These are phyloP conservation scores for Rhinocladiella mackenziei DNA, from an alignment of 2,329 filamentous ascomycete species.

Conservation along the genomic window DNA sequence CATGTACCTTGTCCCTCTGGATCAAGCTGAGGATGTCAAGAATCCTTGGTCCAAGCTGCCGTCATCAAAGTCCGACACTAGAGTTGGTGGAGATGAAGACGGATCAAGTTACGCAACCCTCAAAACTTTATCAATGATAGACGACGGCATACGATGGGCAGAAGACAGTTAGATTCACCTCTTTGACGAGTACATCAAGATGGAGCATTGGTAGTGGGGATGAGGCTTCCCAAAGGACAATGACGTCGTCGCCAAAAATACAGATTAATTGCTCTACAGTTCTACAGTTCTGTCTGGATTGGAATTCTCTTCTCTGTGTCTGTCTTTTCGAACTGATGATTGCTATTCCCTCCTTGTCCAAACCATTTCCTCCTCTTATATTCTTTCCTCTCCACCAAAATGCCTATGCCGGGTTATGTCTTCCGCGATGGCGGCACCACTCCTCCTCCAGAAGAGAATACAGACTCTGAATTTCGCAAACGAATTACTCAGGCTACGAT, in stretches of 20 bases:
- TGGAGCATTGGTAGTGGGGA: too few species aligned
- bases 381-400: slow-evolving; percentile 13
- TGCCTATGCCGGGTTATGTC: slow-evolving; percentile 35
- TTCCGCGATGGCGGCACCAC: slow-evolving; percentile 34
- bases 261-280: too few species aligned
- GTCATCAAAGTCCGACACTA: neutral
- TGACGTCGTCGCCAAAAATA: too few species aligned
- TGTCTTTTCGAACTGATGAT: neutral
- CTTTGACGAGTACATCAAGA: too few species aligned
- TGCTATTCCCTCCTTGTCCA: slow-evolving; percentile 1
- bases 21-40: neutral
- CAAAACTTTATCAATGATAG: neutral
- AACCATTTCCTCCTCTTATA: neutral
- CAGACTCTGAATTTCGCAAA: slow-evolving; percentile 23
- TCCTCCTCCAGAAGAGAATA: slow-evolving; percentile 27
- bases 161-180: neutral
- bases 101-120: too few species aligned
- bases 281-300: too few species aligned
- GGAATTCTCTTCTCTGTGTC: neutral
- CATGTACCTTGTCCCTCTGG: too few species aligned
- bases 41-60: neutral
- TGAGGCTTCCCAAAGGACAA: too few species aligned
- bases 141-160: neutral
- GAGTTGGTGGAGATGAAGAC: too few species aligned
- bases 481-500: slow-evolving; percentile 20